Evolutionary conservation across 495 filamentous ascomycete species (phyloP).

Genomic region (Hyaloscypha variabilis): DNA sequence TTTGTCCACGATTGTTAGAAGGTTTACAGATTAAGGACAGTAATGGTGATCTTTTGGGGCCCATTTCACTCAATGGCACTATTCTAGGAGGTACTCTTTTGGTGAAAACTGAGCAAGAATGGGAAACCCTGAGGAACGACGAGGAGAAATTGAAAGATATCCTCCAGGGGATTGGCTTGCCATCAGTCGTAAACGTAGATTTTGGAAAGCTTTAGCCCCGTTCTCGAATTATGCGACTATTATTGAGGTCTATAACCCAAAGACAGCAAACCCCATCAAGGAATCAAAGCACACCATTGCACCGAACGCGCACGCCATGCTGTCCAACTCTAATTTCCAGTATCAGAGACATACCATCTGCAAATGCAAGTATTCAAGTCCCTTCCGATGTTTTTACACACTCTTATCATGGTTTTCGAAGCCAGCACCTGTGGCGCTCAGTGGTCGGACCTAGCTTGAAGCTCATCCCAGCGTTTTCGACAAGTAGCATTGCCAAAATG

Average conservation of each 20-base stretch:
- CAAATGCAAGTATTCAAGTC: neutral
- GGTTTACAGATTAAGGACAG: constrained; percentile 35
- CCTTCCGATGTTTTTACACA: neutral
- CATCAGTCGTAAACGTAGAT: constrained; percentile 29
- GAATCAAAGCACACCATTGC: constrained; percentile 6
- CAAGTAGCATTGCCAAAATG: constrained; percentile 85
- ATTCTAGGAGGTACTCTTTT: constrained; percentile 79
- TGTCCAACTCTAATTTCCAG: neutral
- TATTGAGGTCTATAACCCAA: constrained; percentile 11
- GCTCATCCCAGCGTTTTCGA: constrained; percentile 77
- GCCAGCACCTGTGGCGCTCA: neutral
- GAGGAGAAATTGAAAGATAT: constrained; percentile 54
- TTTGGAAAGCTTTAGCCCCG: constrained; percentile 9
- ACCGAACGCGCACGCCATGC: neutral
- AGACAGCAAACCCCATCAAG: neutral
- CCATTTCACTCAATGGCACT: constrained; percentile 74
- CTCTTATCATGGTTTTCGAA: neutral
- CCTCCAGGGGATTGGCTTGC: constrained; percentile 63
- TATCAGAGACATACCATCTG: neutral
- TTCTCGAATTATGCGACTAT: neutral
- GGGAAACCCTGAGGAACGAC: constrained; percentile 60
- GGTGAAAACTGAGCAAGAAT: constrained; percentile 74
- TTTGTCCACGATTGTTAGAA: constrained; percentile 63
- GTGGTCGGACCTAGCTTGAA: constrained; percentile 16
- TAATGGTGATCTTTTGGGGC: constrained; percentile 44